Conservation (phyloP, 2,329 filamentous ascomycete genomes). For the Cytospora piceae region DNA sequence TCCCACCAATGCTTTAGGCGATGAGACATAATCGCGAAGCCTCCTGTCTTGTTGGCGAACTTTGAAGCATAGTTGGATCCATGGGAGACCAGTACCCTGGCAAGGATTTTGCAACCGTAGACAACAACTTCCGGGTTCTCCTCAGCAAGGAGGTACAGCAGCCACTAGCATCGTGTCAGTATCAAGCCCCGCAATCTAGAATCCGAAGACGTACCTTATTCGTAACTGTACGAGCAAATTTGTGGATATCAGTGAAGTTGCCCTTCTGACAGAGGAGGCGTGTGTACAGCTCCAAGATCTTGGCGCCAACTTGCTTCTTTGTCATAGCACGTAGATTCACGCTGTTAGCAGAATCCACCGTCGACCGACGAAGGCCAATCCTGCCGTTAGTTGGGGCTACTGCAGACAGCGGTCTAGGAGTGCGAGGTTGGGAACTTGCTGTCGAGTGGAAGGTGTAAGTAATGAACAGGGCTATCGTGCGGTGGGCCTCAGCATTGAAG, state of each 20-base stretch:
- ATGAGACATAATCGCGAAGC: conserved; percentile 83
- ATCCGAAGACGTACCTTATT: conserved; percentile 70
- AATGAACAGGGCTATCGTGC: conserved; percentile 87
- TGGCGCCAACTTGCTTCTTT: conserved; percentile 73
- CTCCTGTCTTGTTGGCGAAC: conserved; percentile 81
- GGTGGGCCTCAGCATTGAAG: conserved; percentile 81
- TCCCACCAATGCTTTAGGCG: conserved; percentile 89
- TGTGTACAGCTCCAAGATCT: conserved; percentile 77
- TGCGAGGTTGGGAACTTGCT: conserved; percentile 52
- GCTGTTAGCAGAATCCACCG: conserved; percentile 36
- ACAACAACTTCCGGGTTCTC: conserved; percentile 82
- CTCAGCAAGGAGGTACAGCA: conserved; percentile 87
- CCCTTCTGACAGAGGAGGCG: conserved; percentile 75
- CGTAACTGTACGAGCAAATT: conserved; percentile 92
- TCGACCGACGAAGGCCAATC: conserved; percentile 43
- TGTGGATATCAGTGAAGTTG: conserved; percentile 71
- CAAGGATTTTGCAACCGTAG: conserved; percentile 79
- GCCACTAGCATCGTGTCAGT: conserved; percentile 62
- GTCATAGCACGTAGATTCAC: conserved; percentile 46
- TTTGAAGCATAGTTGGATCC: conserved; percentile 82
- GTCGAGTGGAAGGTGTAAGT: conserved; percentile 82
- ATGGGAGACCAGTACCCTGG: conserved; percentile 80
- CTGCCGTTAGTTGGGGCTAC: conserved; percentile 38
- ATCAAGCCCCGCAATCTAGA: not conserved
- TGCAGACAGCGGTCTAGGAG: conserved; percentile 50